Percentiles rank a stretch among this genome's conserved stretches.
Evolutionary conservation across 352 stramenopile species (phyloP).

Genomic region (Phytophthora agathidicida): DNA sequence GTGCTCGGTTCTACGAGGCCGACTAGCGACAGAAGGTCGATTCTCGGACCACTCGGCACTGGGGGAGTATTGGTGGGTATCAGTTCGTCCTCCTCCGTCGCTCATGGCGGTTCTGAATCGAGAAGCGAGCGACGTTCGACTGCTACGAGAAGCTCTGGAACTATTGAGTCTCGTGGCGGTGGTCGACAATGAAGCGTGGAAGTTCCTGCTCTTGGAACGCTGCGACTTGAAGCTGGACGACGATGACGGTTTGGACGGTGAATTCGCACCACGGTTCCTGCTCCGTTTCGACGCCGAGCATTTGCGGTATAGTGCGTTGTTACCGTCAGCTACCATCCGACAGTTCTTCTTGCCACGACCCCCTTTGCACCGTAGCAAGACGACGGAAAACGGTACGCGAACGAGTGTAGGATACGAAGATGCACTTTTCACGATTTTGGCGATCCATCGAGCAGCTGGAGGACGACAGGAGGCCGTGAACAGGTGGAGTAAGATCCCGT

Average conservation of each 20-base stretch:
- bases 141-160: constrained; percentile 40
- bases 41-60: constrained; percentile 31
- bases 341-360: constrained; percentile 34
- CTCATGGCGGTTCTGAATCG: constrained; percentile 23
- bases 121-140: constrained; percentile 23
- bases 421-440: constrained; percentile 26
- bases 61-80: constrained; percentile 31
- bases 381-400: background rate
- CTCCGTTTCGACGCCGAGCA: constrained; percentile 32
- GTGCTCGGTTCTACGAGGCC: constrained; percentile 26
- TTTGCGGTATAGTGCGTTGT: constrained; percentile 34
- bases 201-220: constrained; percentile 33
- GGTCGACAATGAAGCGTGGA: constrained; percentile 42
- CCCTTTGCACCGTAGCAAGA: background rate
- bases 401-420: constrained; percentile 26
- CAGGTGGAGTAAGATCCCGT: constrained; percentile 32
- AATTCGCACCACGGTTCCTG: constrained; percentile 29
- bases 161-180: constrained; percentile 42
- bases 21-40: constrained; percentile 18
- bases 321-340: constrained; percentile 29
- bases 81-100: constrained; percentile 24
- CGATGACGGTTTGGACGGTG: constrained; percentile 33
- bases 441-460: constrained; percentile 4
- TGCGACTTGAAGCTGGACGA: constrained; percentile 38
- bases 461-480: constrained; percentile 3